Percentiles rank a stretch among this genome's conserved stretches.
These are phyloP conservation scores for Leptographium galeiforme DNA, from an alignment of 2,329 filamentous ascomycete species.

Conservation along the genomic window DNA sequence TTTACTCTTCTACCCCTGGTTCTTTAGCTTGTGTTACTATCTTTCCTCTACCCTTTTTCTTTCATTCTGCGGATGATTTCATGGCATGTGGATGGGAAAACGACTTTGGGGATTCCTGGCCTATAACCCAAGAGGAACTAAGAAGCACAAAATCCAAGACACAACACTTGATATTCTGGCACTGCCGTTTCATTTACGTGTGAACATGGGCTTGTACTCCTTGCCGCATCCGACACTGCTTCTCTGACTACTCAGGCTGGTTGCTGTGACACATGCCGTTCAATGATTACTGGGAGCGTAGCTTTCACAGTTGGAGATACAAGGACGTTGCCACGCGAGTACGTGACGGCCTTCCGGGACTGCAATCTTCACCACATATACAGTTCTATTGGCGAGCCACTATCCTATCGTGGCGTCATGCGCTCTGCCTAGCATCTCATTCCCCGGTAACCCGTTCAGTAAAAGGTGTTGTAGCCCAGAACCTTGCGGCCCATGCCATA, in stretches of 20 bases:
- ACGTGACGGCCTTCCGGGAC: too few species aligned
- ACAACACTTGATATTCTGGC: background rate
- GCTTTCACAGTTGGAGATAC: too few species aligned
- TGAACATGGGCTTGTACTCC: too few species aligned
- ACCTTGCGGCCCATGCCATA: conserved; percentile 66
- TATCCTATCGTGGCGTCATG: background rate
- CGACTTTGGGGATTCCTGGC: background rate
- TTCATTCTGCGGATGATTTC: background rate
- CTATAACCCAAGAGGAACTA: background rate
- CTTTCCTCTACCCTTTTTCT: background rate
- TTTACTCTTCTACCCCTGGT: background rate
- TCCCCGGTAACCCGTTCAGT: conserved; percentile 1
- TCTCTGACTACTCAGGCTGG: too few species aligned
- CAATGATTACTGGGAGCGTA: too few species aligned
- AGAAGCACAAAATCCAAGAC: background rate
- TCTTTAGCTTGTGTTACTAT: conserved; percentile 1
- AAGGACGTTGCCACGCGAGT: too few species aligned
- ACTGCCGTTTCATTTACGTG: too few species aligned
- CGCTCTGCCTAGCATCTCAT: background rate
- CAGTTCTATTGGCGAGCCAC: background rate
- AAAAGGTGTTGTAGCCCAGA: conserved; percentile 70
- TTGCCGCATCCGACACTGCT: too few species aligned
- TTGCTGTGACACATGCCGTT: too few species aligned
- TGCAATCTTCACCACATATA: background rate
- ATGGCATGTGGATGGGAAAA: conserved; percentile 1